Conservation (phyloP, 495 filamentous ascomycete genomes). For the Cercophora sp. region DNA sequence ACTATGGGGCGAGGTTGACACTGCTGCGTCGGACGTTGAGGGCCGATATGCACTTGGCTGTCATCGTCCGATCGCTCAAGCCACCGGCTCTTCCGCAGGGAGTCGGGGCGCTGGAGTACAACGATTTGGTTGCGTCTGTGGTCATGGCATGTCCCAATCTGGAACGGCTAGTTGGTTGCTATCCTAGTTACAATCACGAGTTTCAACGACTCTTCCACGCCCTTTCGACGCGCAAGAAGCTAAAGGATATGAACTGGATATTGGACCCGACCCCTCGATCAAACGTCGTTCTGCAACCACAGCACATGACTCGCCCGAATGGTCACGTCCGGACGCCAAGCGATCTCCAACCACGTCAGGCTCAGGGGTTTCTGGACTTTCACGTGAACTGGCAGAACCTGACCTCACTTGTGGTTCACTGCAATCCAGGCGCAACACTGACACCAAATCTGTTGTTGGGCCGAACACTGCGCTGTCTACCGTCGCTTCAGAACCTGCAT, state of each 20-base stretch:
- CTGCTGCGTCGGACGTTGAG: conserved; percentile 73
- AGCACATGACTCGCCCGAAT: neutral
- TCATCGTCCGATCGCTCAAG: conserved; percentile 69
- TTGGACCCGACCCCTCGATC: conserved; percentile 33
- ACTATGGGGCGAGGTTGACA: conserved; percentile 64
- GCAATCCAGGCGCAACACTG: conserved; percentile 56
- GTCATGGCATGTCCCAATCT: conserved; percentile 85
- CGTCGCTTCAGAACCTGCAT: conserved; percentile 67
- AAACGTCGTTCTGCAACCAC: neutral
- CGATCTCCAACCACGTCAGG: conserved; percentile 57
- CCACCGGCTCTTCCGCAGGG: conserved; percentile 60
- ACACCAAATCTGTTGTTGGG: conserved; percentile 65
- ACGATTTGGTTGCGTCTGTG: conserved; percentile 71
- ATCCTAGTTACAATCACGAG: conserved; percentile 64
- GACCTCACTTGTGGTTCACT: conserved; percentile 72
- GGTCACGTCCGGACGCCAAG: conserved; percentile 33
- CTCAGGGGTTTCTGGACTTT: conserved; percentile 63
- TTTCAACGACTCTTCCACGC: conserved; percentile 75
- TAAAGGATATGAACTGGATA: conserved; percentile 81
- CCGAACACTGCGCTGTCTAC: conserved; percentile 59
- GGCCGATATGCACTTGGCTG: conserved; percentile 64
- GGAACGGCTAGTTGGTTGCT: conserved; percentile 67
- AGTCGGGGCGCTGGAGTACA: conserved; percentile 55
- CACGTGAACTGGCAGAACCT: conserved; percentile 69
- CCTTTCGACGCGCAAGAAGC: conserved; percentile 65